Conservation (phyloP, 2,329 filamentous ascomycete species). For the Neofusicoccum sp. region DNA sequence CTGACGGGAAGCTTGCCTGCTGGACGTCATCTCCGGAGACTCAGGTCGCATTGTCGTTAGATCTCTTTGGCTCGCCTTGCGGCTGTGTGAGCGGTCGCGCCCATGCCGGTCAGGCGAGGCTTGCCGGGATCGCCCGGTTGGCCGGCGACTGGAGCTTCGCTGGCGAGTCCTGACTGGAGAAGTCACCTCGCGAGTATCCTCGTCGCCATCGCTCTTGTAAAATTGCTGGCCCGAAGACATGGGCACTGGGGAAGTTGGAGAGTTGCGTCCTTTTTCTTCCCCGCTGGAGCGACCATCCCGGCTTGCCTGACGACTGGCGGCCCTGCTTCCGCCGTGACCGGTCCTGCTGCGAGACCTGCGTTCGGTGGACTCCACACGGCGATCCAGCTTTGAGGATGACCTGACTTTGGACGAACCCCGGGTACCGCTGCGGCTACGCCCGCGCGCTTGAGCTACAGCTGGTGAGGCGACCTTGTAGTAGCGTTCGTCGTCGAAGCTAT, state of each 20-base stretch:
- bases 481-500: slow-evolving; percentile 48
- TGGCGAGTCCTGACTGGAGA: slow-evolving; percentile 49
- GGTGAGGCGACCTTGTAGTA: slow-evolving; percentile 46
- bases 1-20: slow-evolving; percentile 11
- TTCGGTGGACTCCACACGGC: slow-evolving; percentile 38
- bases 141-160: slow-evolving; percentile 52
- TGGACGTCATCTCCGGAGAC: slow-evolving; percentile 29
- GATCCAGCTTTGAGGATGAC: slow-evolving; percentile 35
- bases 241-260: slow-evolving; percentile 78
- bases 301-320: slow-evolving; percentile 46
- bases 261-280: slow-evolving; percentile 53
- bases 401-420: slow-evolving; percentile 32
- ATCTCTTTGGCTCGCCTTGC: slow-evolving; percentile 25
- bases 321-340: slow-evolving; percentile 21
- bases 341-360: slow-evolving; percentile 28
- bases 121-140: slow-evolving; percentile 46
- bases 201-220: slow-evolving; percentile 48
- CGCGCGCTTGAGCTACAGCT: slow-evolving; percentile 35
- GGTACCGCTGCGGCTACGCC: slow-evolving; percentile 33
- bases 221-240: slow-evolving; percentile 62
- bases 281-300: slow-evolving; percentile 42
- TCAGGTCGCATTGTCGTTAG: slow-evolving; percentile 29
- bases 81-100: slow-evolving; percentile 38
- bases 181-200: slow-evolving; percentile 47
- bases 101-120: slow-evolving; percentile 44